Conservation (phyloP, 2,329 filamentous ascomycete species). For the Epichloe coenophiala region DNA sequence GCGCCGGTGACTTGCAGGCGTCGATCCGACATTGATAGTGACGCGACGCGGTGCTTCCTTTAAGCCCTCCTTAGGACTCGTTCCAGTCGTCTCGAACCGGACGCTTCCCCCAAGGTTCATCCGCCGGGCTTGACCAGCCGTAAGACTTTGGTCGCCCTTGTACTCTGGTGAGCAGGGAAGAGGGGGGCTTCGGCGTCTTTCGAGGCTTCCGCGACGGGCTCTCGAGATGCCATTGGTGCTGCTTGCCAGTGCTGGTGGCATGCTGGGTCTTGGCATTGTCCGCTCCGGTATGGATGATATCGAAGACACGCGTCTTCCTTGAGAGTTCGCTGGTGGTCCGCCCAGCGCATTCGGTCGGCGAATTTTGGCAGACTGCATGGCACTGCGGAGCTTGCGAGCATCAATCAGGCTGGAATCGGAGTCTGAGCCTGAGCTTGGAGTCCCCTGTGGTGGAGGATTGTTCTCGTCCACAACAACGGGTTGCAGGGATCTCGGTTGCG, state of each 20-base stretch:
- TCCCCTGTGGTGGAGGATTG: constrained; percentile 29
- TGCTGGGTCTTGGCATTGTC: constrained; percentile 16
- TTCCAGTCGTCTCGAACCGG: constrained; percentile 14
- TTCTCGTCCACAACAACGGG: constrained; percentile 37
- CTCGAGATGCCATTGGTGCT: constrained; percentile 43
- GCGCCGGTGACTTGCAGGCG: constrained; percentile 14
- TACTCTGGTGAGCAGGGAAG: constrained; percentile 37
- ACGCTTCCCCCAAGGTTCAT: constrained; percentile 40
- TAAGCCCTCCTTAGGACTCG: constrained; percentile 13
- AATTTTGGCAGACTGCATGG: constrained; percentile 36
- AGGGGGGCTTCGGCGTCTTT: constrained; percentile 41
- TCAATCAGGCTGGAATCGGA: constrained; percentile 39
- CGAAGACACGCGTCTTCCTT: constrained; percentile 31
- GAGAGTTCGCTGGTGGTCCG: constrained; percentile 19
- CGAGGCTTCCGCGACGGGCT: constrained; percentile 34
- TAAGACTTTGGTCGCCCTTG: constrained; percentile 28
- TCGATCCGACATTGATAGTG: constrained; percentile 22
- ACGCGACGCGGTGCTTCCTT: constrained; percentile 20
- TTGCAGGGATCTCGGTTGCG: constrained; percentile 14
- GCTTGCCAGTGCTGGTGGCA: constrained; percentile 32
- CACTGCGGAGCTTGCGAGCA: constrained; percentile 39
- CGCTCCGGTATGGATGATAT: constrained; percentile 20
- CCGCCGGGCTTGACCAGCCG: constrained; percentile 40
- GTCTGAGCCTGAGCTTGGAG: constrained; percentile 28
- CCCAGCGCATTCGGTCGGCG: constrained; percentile 27